Percentiles rank a stretch among this genome's conserved stretches.
Evolutionary conservation across 805 yeast genomes (phyloP).

Genomic region (Candida insectalens): DNA sequence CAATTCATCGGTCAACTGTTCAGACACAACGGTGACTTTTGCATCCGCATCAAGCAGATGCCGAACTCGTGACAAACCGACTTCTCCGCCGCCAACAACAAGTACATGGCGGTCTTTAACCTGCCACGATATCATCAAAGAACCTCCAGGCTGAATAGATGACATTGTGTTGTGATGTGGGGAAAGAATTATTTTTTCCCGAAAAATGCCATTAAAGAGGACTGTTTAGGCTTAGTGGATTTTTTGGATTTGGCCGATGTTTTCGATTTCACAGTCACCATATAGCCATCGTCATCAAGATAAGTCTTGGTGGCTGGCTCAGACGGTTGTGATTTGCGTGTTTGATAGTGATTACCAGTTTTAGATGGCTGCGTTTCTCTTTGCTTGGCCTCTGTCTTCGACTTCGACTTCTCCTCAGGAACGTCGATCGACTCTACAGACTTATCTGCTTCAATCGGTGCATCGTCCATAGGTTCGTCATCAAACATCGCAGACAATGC

Average conservation of each 20-base stretch:
- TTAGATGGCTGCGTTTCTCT: neutral
- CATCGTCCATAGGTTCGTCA: conserved; percentile 4
- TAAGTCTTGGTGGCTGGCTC: conserved; percentile 13
- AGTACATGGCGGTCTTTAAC: conserved; percentile 55
- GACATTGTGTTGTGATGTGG: neutral
- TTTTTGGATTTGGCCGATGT: conserved; percentile 2
- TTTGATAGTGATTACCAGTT: conserved; percentile 2
- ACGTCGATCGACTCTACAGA: conserved; percentile 1
- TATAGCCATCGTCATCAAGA: conserved; percentile 23
- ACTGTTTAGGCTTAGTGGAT: conserved; percentile 10
- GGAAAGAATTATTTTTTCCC: conserved; percentile 13
- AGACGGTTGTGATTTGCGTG: neutral
- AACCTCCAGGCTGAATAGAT: conserved; percentile 33
- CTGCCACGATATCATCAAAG: conserved; percentile 67
- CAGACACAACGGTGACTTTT: conserved; percentile 54
- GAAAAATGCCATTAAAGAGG: conserved; percentile 23
- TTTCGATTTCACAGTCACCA: conserved; percentile 9
- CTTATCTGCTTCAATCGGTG: conserved; percentile 4
- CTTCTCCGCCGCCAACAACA: conserved; percentile 73
- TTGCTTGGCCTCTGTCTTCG: neutral
- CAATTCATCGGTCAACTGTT: conserved; percentile 26
- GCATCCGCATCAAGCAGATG: conserved; percentile 67
- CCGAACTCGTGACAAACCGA: conserved; percentile 60
- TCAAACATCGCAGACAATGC: conserved; percentile 14
- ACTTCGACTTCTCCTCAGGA: neutral